These are phyloP conservation scores for Nakazawaea ambrosiae DNA, from an alignment of 805 yeast species.

Conservation along the genomic window DNA sequence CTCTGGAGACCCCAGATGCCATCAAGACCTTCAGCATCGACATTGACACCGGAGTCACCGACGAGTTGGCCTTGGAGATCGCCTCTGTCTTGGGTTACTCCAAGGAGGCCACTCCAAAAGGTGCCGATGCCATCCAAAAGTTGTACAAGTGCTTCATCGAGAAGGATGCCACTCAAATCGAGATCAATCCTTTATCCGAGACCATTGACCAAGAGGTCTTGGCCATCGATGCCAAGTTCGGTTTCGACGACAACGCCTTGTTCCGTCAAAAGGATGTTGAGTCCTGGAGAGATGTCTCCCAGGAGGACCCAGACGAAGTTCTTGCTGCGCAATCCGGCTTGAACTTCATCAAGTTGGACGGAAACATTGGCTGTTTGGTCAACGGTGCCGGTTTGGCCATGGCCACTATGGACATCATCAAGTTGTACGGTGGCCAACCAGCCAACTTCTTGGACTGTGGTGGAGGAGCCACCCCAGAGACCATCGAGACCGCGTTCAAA, in stretches of 20 bases:
- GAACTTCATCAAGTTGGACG: constrained; percentile 96
- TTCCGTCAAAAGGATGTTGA: constrained; percentile 94
- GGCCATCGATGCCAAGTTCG: constrained; percentile 99
- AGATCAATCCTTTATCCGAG: constrained; percentile 96
- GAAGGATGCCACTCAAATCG: constrained; percentile 95
- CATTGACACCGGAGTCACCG: constrained; percentile 74
- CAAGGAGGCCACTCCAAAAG: constrained; percentile 68
- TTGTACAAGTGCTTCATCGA: constrained; percentile 85
- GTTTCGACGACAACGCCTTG: constrained; percentile 93
- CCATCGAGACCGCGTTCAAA: constrained; percentile 94
- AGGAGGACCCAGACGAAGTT: constrained; percentile 97
- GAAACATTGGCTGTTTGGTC: constrained; percentile 97
- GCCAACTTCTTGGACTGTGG: constrained; percentile 99
- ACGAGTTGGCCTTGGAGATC: constrained; percentile 63
- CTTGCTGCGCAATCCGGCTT: constrained; percentile 84
- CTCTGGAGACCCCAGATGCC: constrained; percentile 82
- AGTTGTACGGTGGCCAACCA: constrained; percentile 96
- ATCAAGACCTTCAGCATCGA: constrained; percentile 83
- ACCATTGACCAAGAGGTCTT: constrained; percentile 83
- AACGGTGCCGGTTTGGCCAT: constrained; percentile 99
- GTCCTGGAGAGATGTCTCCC: constrained; percentile 94
- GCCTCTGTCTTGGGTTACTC: constrained; percentile 82
- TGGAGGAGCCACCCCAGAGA: constrained; percentile 99
- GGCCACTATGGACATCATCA: constrained; percentile 99
- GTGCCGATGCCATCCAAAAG: constrained; percentile 80